Evolutionary conservation across 2,329 filamentous ascomycete genomes (phyloP).

Genomic region (Didymella pomorum): DNA sequence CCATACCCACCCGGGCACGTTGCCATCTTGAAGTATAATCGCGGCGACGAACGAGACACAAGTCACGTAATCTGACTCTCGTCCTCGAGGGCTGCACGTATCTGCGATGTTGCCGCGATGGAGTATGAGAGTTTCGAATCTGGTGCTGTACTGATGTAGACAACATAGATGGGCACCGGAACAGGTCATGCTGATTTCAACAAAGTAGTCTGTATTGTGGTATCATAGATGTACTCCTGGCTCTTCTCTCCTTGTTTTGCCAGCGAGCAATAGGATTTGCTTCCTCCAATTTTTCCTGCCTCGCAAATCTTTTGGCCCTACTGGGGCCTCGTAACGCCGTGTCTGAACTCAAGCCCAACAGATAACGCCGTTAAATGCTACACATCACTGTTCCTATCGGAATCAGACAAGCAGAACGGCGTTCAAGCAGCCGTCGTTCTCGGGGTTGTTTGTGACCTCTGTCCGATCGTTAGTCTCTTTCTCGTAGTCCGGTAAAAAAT

Average conservation of each 20-base stretch:
- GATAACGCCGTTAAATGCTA: constrained; percentile 21
- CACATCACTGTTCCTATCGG: not conserved
- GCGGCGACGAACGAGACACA: too few species aligned
- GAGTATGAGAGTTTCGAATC: too few species aligned
- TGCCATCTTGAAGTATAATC: too few species aligned
- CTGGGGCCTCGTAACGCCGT: constrained; percentile 11
- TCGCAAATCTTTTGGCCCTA: too few species aligned
- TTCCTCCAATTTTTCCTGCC: constrained; percentile 15
- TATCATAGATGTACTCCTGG: constrained; percentile 13
- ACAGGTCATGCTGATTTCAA: too few species aligned
- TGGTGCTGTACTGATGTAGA: too few species aligned
- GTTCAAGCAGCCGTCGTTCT: constrained; percentile 52
- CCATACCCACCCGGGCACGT: too few species aligned
- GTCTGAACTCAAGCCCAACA: constrained; percentile 10
- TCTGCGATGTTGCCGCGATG: too few species aligned
- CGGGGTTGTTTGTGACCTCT: constrained; percentile 49
- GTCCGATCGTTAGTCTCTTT: constrained; percentile 3
- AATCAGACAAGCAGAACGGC: constrained; percentile 47
- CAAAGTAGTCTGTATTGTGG: constrained; percentile 10
- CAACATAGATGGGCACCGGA: too few species aligned
- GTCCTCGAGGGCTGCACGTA: too few species aligned
- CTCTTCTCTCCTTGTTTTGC: not conserved
- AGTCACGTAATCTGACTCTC: too few species aligned
- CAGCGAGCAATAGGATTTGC: constrained; percentile 8
- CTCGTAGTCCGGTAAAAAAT: too few species aligned